Evolutionary conservation across 352 stramenopile genomes (phyloP).

Genomic region (Salisapilia sapeloensis): DNA sequence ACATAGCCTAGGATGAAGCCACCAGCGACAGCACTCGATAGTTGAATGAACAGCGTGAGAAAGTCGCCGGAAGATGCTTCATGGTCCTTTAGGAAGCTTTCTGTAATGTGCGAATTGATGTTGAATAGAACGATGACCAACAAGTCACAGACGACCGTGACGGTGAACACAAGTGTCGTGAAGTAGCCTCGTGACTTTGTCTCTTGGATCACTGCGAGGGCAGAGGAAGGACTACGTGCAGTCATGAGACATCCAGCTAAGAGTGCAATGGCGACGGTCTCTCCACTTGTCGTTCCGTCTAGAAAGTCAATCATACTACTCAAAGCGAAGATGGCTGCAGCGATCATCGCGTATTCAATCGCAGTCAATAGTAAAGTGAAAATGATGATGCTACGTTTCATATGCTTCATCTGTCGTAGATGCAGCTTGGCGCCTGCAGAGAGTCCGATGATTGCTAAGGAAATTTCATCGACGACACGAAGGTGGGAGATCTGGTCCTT

Average conservation of each 20-base stretch:
- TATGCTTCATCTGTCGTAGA: constrained; percentile 40
- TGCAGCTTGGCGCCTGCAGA: constrained; percentile 44
- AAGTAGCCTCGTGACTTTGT: constrained; percentile 44
- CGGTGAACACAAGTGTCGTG: constrained; percentile 43
- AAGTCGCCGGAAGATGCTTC: constrained; percentile 6
- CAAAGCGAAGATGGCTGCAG: constrained; percentile 38
- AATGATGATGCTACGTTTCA: constrained; percentile 29
- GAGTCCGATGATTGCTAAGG: constrained; percentile 46
- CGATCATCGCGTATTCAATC: constrained; percentile 44
- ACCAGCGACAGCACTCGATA: constrained; percentile 27
- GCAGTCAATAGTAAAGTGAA: constrained; percentile 33
- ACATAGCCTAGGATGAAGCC: constrained; percentile 31
- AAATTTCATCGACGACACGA: constrained; percentile 43
- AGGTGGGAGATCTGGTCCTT: constrained; percentile 22
- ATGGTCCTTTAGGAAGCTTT: constrained; percentile 42
- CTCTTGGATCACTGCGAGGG: constrained; percentile 50
- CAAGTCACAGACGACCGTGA: constrained; percentile 57
- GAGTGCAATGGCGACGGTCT: constrained; percentile 41
- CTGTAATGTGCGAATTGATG: constrained; percentile 50
- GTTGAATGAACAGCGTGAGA: constrained; percentile 15
- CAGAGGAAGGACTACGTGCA: constrained; percentile 40
- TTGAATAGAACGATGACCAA: constrained; percentile 60
- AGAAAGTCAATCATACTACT: constrained; percentile 43
- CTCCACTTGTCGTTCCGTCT: constrained; percentile 29
- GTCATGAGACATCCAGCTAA: constrained; percentile 59